A percentile compares a stretch with the other conserved stretches of the same genome.
phyloP scores from a whole-genome alignment of 1,284 basidiomycete genomes.

The Sphaerobolus stellatus region DNA sequence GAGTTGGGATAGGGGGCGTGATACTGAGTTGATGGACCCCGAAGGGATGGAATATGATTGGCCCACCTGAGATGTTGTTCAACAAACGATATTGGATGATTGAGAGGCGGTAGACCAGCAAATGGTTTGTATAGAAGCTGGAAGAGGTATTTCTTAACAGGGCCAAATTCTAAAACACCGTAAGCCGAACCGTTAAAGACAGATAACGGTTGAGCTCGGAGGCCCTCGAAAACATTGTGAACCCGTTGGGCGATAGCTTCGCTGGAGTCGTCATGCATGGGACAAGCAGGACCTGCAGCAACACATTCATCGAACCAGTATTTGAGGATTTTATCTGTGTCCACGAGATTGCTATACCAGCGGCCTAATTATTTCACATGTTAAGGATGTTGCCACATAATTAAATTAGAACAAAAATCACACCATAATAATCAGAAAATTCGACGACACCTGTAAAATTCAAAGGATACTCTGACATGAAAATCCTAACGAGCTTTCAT shows the following conservation, averaged over 20 bases:
- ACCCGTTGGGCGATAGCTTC: neutral
- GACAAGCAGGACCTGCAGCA: conserved; percentile 38
- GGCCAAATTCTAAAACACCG: conserved; percentile 14
- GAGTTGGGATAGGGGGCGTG: too few relatives aligned
- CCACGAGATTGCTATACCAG: conserved; percentile 26
- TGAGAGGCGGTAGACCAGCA: too few relatives aligned
- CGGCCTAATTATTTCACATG: conserved; percentile 22
- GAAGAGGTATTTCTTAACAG: conserved; percentile 15
- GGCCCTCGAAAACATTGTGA: conserved; percentile 2
- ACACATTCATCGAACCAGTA: conserved; percentile 38
- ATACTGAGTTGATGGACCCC: too few relatives aligned
- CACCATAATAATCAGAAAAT: conserved; percentile 13
- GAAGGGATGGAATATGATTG: too few relatives aligned
- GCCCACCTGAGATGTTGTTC: too few relatives aligned
- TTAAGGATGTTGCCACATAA: neutral
- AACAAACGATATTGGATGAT: too few relatives aligned
- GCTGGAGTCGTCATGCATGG: conserved; percentile 33
- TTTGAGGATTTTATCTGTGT: conserved; percentile 27
- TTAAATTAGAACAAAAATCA: neutral
- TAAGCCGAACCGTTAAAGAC: conserved; percentile 7
- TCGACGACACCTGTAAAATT: conserved; percentile 13
- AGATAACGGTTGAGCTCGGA: conserved; percentile 10
- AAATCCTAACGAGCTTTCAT: neutral
- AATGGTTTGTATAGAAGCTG: conserved; percentile 15
- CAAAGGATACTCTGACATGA: neutral